These are phyloP conservation scores for Scutellaria minor DNA, from an alignment of 257 asterid genomes.

Conservation along the genomic window DNA sequence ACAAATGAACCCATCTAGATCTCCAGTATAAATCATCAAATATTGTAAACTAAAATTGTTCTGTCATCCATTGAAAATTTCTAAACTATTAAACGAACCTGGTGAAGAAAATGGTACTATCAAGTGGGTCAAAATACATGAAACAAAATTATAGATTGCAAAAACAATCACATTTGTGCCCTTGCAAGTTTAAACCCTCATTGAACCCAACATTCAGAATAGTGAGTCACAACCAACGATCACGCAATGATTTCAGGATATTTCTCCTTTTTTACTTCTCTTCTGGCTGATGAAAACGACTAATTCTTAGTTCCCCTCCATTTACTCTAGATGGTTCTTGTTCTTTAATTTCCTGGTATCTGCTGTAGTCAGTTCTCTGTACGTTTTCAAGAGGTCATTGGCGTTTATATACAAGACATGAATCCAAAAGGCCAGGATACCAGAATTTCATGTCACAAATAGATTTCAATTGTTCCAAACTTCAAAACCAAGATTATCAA, in stretches of 20 bases:
- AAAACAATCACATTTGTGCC: no score
- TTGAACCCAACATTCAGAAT: neutral
- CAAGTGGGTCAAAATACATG: neutral
- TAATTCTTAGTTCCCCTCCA: neutral
- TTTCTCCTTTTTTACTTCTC: neutral
- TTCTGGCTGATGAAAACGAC: neutral
- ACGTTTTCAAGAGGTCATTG: neutral
- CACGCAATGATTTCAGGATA: neutral
- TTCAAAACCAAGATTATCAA: neutral
- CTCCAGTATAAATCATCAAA: neutral
- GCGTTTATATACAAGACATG: neutral
- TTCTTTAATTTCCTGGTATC: neutral
- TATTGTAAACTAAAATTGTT: no score
- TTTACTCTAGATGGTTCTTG: neutral
- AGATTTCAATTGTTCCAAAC: neutral
- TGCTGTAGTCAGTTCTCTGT: neutral
- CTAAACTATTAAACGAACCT: neutral
- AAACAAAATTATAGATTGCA: neutral
- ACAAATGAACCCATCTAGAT: constrained; percentile 1
- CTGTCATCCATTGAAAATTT: no score
- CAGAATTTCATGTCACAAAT: neutral
- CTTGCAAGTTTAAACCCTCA: no score
- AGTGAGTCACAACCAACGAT: neutral
- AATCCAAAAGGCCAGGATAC: constrained; percentile 3
- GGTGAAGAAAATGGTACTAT: neutral